These are phyloP conservation scores for Guillardia theta DNA, from an alignment of 78 protist genomes.

Conservation along the genomic window DNA sequence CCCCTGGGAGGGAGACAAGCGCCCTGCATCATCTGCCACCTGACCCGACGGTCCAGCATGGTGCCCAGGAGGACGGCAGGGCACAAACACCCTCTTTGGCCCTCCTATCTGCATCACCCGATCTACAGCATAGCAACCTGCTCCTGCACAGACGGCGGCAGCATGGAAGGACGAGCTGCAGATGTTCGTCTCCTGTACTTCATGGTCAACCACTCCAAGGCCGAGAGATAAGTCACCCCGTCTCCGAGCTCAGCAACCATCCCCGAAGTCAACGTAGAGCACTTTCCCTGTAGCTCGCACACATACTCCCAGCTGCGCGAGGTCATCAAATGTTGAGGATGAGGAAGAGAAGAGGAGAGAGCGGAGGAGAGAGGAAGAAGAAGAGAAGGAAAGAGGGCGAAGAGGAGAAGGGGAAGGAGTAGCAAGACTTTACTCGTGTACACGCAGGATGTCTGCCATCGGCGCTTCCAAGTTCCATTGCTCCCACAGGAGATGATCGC, in stretches of 20 bases:
- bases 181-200: background rate
- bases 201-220: too few species aligned
- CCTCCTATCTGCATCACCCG: background rate
- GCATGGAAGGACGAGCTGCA: background rate
- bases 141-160: background rate
- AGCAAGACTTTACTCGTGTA: background rate
- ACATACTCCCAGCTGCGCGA: background rate
- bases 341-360: background rate
- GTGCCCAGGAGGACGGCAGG: conserved; percentile 35
- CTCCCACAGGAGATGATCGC: background rate
- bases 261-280: too few species aligned
- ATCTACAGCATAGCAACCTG: background rate
- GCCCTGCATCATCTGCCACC: background rate
- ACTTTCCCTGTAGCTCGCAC: too few species aligned
- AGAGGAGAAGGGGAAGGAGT: background rate
- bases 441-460: conserved; percentile 14
- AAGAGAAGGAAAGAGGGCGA: background rate
- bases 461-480: background rate
- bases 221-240: too few species aligned
- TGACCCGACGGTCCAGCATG: conserved; percentile 39
- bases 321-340: too few species aligned
- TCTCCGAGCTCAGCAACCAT: too few species aligned
- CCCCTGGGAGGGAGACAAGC: background rate
- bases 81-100: background rate
- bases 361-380: background rate